phyloP scores from a whole-genome alignment of 2,329 filamentous ascomycete species.

The Colletotrichum sublineola region DNA sequence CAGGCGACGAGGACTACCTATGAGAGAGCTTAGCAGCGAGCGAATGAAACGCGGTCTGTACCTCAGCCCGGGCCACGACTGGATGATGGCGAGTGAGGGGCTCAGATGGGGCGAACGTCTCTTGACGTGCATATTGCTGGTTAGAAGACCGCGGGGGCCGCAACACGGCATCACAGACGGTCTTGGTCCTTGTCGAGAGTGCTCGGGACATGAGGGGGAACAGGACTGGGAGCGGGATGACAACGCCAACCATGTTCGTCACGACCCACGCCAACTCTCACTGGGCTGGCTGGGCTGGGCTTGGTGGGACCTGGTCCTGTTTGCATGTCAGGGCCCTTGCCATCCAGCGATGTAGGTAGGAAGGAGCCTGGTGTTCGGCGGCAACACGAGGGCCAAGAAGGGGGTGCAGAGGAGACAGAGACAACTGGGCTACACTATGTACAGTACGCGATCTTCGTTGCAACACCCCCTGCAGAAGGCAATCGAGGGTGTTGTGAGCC shows the following conservation, averaged over 20 bases:
- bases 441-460: constrained; percentile 1
- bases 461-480: constrained; percentile 5
- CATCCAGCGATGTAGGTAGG: background rate
- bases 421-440: background rate
- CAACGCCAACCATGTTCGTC: constrained; percentile 27
- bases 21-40: constrained; percentile 5
- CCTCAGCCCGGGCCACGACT: constrained; percentile 28
- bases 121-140: constrained; percentile 41
- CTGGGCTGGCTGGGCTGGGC: background rate
- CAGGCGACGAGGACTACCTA: constrained; percentile 5
- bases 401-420: constrained; percentile 3
- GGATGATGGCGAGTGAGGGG: constrained; percentile 30
- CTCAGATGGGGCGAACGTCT: constrained; percentile 34
- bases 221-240: constrained; percentile 29
- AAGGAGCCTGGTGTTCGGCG: constrained; percentile 3
- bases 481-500: background rate
- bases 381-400: constrained; percentile 11
- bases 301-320: background rate
- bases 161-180: constrained; percentile 13
- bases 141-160: constrained; percentile 21
- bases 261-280: constrained; percentile 22
- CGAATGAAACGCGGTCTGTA: constrained; percentile 34
- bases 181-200: constrained; percentile 30
- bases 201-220: constrained; percentile 13
- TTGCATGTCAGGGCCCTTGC: constrained; percentile 12